Evolutionary conservation across 202 grass and related monocot genomes (phyloP), one percentile per base, ranked within the genome.

Genomic region (Cymbopogon flexuosus): DNA sequence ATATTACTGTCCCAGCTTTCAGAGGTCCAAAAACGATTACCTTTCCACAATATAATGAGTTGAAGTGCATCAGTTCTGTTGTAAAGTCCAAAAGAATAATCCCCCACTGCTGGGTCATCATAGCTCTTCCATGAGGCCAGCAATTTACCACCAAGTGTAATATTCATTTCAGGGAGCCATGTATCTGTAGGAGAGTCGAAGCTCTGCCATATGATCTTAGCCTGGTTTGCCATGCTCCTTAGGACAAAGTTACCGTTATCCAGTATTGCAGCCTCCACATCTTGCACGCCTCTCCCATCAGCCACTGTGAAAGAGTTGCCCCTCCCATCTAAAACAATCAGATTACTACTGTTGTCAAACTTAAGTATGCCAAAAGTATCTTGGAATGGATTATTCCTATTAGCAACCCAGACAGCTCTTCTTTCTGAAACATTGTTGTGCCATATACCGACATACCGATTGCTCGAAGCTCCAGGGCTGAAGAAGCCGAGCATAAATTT

Each of bases 401-500:
- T 94, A 66, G 77, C 89, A 76, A 94, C 69, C 92, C 92, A 94
- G 6, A 89, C 73, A 56, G 7, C 5, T 30, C 37, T 85, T 46
- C 12, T 81, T 3, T 15, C 21, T 31, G 68, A 18, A 72, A 0
- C 15, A 59, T 31, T 40, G 10, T 68, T 47, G 46, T 87, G 45
- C 92, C 92, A 94, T 70, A 91, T 65, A 58, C 86, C 86, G 49
- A 94, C 40, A 83, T 89, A 94, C 2, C 85, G 75, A 0, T 79
- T 6, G 10, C 15, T 78, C 14, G 63, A 77, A 45, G 64, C 15
- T 42, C 75, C 78, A 74, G 81, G 86, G 68, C 47, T 75, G 80
- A 94, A 94, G 84, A 94, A 94, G 15, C 89, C 86, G 0, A 94
- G 76, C n/a, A 77, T 68, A 68, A 94, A 94, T 0, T 15, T 21